These are phyloP conservation scores for Collybia mongolica DNA, from an alignment of 768 basidiomycete genomes.

Conservation along the genomic window DNA sequence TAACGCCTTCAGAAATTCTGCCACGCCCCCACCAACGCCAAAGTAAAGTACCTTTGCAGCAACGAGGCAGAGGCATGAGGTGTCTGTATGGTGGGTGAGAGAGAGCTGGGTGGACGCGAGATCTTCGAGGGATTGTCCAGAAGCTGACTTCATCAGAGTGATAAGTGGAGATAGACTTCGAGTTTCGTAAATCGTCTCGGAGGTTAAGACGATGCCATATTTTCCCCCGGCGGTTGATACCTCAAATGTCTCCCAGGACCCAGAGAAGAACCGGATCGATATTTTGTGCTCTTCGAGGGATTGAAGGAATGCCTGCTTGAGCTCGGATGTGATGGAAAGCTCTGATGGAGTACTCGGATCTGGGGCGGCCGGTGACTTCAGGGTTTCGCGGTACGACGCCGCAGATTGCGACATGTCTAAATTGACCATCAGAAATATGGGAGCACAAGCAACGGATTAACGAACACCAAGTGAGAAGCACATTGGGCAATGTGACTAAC, in stretches of 20 bases:
- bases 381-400: constrained; percentile 40
- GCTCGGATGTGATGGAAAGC: constrained; percentile 60
- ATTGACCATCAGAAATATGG: neutral
- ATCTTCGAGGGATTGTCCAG: constrained; percentile 12
- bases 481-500: constrained; percentile 77
- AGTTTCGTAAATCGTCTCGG: constrained; percentile 88
- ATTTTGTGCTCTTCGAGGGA: constrained; percentile 58
- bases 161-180: constrained; percentile 65
- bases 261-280: constrained; percentile 72
- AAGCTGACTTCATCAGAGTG: constrained; percentile 43
- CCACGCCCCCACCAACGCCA: constrained; percentile 88
- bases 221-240: constrained; percentile 25
- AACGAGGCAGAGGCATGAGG: constrained; percentile 57
- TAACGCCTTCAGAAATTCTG: constrained; percentile 66
- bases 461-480: constrained; percentile 83
- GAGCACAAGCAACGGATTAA: constrained; percentile 6
- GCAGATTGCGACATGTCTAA: constrained; percentile 66
- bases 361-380: neutral
- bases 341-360: constrained; percentile 28
- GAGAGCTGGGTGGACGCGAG: neutral
- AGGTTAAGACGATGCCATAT: constrained; percentile 80
- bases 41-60: constrained; percentile 94
- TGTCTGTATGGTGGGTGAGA: neutral
- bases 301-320: constrained; percentile 61
- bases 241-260: constrained; percentile 72